Evolutionary conservation across 805 yeast genomes (phyloP), one percentile per base, ranked within the genome.

Genomic region (Pichia cephalocereana): DNA sequence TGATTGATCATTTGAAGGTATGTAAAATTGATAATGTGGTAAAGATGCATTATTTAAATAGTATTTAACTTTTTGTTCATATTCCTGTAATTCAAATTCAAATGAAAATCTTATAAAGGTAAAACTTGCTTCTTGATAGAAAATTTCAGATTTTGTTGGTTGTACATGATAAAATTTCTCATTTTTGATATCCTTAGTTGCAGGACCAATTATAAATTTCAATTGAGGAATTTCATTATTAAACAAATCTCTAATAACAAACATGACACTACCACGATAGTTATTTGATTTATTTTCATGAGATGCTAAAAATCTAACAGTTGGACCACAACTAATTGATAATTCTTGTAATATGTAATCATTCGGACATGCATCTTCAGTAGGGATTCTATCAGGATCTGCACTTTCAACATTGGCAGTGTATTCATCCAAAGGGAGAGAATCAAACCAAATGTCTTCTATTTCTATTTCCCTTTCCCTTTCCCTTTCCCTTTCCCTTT

Each of bases 311-410:
- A 83, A 75, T 49, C 93, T 71, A 44, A 90, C 65, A 31, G 82
- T 69, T 0, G 98, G 98, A 2, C 98, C 98, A 61, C 86, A 81
- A 44, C 72, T 67, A 19, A 82, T 69, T 38, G 75, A 72, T n/a
- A 71, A 47, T 2, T 57, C 41, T 1, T 67, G 68, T 30, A 65
- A 43, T 2, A 40, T 44, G 17, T 40, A 54, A 41, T 63, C 64
- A 8, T 53, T 45, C 3, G 67, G 67, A 36, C 53, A 45, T 2
- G 42, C 19, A 39, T 55, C 47, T 10, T 40, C 30, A 3, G 41
- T 53, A 0, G 46, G 45, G 6, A 56, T 46, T 9, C 51, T 54
- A 2, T 51, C 50, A 0, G 69, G 67, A 10, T 46, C 45, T 3
- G 56, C 42, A 2, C 54, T 48, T 12, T 51, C 43, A 11, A 60